Percentiles rank a stretch among this genome's conserved stretches.
These are phyloP conservation scores for Tulasnella sp. DNA, from an alignment of 768 basidiomycete genomes.

Conservation along the genomic window DNA sequence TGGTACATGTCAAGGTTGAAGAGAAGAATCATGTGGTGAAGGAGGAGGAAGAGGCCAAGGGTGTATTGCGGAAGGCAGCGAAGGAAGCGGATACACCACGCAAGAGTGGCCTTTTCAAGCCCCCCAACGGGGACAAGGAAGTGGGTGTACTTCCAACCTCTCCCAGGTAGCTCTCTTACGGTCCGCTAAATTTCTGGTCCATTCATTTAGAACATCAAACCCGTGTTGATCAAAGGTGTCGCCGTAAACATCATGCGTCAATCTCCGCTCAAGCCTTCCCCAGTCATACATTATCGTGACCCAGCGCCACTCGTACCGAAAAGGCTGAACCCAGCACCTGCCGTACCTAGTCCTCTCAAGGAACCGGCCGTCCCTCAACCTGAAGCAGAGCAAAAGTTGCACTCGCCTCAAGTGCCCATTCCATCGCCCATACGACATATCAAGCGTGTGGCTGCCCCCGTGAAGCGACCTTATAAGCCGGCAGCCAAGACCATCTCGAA, in stretches of 20 bases:
- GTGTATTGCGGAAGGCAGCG: too few species aligned
- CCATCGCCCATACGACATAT: too few species aligned
- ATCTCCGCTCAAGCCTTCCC: conserved; percentile 1
- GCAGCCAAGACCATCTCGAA: neutral
- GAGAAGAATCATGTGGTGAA: neutral
- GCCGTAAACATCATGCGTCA: neutral
- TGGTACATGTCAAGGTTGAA: neutral
- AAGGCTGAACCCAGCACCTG: neutral
- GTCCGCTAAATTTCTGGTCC: neutral
- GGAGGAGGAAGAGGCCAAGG: too few species aligned
- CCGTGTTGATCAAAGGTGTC: neutral
- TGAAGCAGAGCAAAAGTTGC: neutral
- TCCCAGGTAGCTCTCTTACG: too few species aligned
- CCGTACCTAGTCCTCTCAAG: neutral
- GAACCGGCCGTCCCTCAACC: neutral
- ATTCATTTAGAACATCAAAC: neutral
- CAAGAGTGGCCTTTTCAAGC: neutral
- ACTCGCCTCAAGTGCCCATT: too few species aligned
- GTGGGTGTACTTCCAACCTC: neutral
- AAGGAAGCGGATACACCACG: neutral
- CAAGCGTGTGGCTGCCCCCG: too few species aligned
- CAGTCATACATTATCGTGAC: neutral
- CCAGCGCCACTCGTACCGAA: neutral
- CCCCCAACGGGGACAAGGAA: neutral
- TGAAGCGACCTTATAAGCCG: too few species aligned